Base-by-base conservation (phyloP, 257 asterid species). In the Scutellaria baicalensis region DNA sequence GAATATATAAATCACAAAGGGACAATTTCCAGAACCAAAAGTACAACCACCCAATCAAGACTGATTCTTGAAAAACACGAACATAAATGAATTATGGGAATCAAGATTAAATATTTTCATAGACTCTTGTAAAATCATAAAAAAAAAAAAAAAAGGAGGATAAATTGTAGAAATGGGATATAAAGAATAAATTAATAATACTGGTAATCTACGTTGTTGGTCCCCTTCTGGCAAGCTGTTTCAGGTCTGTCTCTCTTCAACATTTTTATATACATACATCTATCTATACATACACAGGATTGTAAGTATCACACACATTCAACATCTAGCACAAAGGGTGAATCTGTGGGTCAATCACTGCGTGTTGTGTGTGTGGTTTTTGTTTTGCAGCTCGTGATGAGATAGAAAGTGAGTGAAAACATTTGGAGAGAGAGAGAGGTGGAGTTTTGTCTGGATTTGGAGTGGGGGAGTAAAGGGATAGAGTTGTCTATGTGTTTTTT, bases 381-480 rank as follows among this genome's bases (percentile, higher is more conserved):
- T 69, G 79, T 80, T 76, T 74, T 70, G 84, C 85, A 71, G 79
- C 95, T 78, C 85, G 87, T 88, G 87, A 82, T 33, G 81, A 71
- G 87, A 80, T 78, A 74, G 83, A 78, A 73, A 81, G 71, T 60
- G 65, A 81, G 71, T 60, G 65, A 31, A 14, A 27, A 62, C 38
- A 3, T n/a, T 6, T 1, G 13, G 59, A 71, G 59, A 12, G 67
- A 71, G 64, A 35, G 61, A 55, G 64, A 21, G 56, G 23, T 55
- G 23, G 12, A 9, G 31, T 75, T 84, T 82, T 85, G 84, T 80
- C 80, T 48, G 78, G 80, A 71, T 77, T 54, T 81, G 72, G 45
- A 50, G 61, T 9, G 74, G 69, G 48, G 73, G 66, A 73, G 75
- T 44, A 68, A 18, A 6, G 67, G 52, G 78, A 40, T 33, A 44